Base-by-base conservation (phyloP, 495 filamentous ascomycete species). In the Geoglossum glabrum region DNA sequence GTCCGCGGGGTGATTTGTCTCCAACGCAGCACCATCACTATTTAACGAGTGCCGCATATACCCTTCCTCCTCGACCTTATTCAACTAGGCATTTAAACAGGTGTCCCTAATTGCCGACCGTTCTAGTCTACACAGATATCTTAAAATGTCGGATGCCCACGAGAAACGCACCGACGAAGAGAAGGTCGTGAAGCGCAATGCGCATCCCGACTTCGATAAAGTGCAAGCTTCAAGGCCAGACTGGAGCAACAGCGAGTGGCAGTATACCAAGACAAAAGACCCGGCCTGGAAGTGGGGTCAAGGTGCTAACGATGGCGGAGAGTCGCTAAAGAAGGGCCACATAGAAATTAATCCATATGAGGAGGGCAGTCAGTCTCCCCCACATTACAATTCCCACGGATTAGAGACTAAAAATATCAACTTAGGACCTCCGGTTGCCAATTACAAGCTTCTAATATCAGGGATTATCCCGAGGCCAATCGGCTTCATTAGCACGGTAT, bases 361-460 rank as follows among this genome's bases (percentile, higher is more conserved):
- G 46, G 72, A 81, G 17, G 83, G 82, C 25, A 77, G 90, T 47
- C 15, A n/a, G 43, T 47, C 19, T n/a, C n/a, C n/a, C 17, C 43
- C 43, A 34, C 0, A 5, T 17, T n/a, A 17, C 43, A n/a, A 6
- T 17, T n/a, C 19, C 15, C 19, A 6, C 3, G 19, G 19, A 6
- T 8, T 6, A 47, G 21, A 6, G 15, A 6, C 21, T n/a, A 17
- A 47, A 17, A 23, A 47, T 23, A n/a, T n/a, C 21, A n/a, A 47
- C 15, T 47, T 17, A 47, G 43, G 51, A 50, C 79, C 82, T 0
- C 67, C 78, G 0, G 68, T 73, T 0, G 81, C 76, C 65, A 96
- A 96, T 72, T 97, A 97, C 74, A 95, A 95, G 71, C 80, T 96
- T 11, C 74, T 96, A 19, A 95, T 96, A 68, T 85, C 80, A 1